Percentiles rank a stretch among this genome's conserved stretches.
Evolutionary conservation across 2,329 filamentous ascomycete species (phyloP).

Genomic region (Cercospora sojina): DNA sequence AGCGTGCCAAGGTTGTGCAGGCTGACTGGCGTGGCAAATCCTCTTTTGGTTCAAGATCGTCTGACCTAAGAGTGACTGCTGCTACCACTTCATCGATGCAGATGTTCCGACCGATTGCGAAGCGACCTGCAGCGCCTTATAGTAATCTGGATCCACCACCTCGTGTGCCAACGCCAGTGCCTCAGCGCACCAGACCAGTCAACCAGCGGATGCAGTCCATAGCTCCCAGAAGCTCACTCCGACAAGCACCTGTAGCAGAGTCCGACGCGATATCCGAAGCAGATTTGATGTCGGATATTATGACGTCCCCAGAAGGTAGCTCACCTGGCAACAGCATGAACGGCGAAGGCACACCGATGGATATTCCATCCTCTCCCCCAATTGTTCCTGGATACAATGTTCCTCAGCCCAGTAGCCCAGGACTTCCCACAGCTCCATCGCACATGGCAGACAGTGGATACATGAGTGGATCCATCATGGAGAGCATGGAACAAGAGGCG

Average conservation of each 20-base stretch:
- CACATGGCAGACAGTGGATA: conserved; percentile 68
- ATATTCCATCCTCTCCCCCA: conserved; percentile 88
- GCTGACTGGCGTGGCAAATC: conserved; percentile 69
- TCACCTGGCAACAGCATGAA: conserved; percentile 47
- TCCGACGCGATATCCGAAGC: conserved; percentile 36
- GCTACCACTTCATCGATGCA: conserved; percentile 87
- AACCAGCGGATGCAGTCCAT: conserved; percentile 34
- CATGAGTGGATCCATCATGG: conserved; percentile 72
- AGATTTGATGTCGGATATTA: conserved; percentile 43
- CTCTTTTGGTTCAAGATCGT: conserved; percentile 64
- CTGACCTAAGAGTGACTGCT: conserved; percentile 82
- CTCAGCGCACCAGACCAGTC: conserved; percentile 46
- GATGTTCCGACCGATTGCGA: conserved; percentile 71
- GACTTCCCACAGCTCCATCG: conserved; percentile 54
- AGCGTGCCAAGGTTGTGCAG: conserved; percentile 75
- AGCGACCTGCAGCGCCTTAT: conserved; percentile 48
- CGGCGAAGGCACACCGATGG: conserved; percentile 66
- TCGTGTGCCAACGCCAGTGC: conserved; percentile 74
- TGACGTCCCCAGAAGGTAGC: conserved; percentile 49
- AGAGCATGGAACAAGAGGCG: conserved; percentile 61
- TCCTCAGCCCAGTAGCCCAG: conserved; percentile 70
- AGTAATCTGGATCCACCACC: conserved; percentile 69
- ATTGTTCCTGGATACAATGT: conserved; percentile 58
- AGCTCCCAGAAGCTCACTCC: conserved; percentile 30
- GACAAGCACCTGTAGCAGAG: conserved; percentile 35